Conservation (phyloP, 768 basidiomycete genomes). For the Kwoniella mangroviensis region DNA sequence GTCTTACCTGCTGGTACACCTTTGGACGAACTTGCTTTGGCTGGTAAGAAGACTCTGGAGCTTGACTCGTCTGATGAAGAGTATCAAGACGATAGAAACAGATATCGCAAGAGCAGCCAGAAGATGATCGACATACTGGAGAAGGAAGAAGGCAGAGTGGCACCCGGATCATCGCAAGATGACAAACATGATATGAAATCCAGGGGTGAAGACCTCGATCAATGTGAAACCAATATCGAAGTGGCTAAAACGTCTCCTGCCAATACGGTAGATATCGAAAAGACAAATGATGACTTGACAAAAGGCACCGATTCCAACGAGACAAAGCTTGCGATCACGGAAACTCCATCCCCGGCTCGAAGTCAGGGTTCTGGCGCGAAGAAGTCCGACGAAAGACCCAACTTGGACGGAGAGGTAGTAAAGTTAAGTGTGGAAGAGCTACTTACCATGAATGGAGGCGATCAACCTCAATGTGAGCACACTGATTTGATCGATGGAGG, state of each 20-base stretch:
- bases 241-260: no score
- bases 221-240: no score
- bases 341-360: no score
- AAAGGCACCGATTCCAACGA: no score
- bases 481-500: background rate
- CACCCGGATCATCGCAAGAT: no score
- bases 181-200: no score
- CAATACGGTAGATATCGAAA: no score
- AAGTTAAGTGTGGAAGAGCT: constrained; percentile 21
- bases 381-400: background rate
- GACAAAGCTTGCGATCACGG: no score
- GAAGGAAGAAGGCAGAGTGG: background rate
- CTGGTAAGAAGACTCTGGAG: constrained; percentile 16
- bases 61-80: background rate
- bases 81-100: background rate
- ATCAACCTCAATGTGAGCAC: background rate
- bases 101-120: background rate
- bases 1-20: constrained; percentile 23
- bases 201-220: no score
- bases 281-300: no score
- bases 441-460: constrained; percentile 9
- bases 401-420: constrained; percentile 7
- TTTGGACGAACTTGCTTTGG: constrained; percentile 22
- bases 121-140: background rate
- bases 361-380: background rate